Percentiles rank a stretch among this genome's conserved stretches.
These are phyloP conservation scores for Amphicarpaea edgeworthii DNA, from an alignment of 306 rosid genomes.

Conservation along the genomic window DNA sequence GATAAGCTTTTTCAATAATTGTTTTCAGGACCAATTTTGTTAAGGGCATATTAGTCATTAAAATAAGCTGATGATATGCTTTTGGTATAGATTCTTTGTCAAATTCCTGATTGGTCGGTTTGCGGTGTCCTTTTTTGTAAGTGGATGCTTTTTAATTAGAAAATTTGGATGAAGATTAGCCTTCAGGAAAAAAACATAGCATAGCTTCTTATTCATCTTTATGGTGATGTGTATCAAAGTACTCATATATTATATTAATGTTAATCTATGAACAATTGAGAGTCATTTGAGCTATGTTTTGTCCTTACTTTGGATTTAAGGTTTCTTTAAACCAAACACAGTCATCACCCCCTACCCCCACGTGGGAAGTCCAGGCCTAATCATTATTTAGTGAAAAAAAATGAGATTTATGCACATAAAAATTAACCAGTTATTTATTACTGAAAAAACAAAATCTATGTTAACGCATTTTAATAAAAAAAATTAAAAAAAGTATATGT, in stretches of 20 bases:
- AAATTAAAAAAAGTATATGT: too few relatives aligned
- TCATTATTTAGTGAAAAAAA: conserved; percentile 6
- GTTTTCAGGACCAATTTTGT: conserved; percentile 38
- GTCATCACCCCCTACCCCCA: conserved; percentile 5
- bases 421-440: not conserved
- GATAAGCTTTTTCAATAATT: conserved; percentile 50
- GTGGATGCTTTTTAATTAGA: conserved; percentile 43
- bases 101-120: conserved; percentile 64
- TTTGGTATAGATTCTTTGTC: conserved; percentile 63
- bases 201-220: conserved; percentile 53
- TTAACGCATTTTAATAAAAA: not conserved
- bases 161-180: conserved; percentile 49
- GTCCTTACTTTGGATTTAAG: conserved; percentile 45
- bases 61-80: conserved; percentile 39
- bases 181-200: conserved; percentile 56
- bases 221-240: conserved; percentile 47
- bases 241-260: conserved; percentile 13
- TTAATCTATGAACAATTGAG: conserved; percentile 37
- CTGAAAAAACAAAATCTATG: not conserved
- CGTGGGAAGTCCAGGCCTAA: conserved; percentile 2
- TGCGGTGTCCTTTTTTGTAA: conserved; percentile 46
- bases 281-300: conserved; percentile 34
- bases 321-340: conserved; percentile 20
- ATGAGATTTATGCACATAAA: not conserved
- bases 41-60: conserved; percentile 58